Evolutionary conservation across 2,329 filamentous ascomycete genomes (phyloP).

Genomic region (Chaetomiaceae sp.): DNA sequence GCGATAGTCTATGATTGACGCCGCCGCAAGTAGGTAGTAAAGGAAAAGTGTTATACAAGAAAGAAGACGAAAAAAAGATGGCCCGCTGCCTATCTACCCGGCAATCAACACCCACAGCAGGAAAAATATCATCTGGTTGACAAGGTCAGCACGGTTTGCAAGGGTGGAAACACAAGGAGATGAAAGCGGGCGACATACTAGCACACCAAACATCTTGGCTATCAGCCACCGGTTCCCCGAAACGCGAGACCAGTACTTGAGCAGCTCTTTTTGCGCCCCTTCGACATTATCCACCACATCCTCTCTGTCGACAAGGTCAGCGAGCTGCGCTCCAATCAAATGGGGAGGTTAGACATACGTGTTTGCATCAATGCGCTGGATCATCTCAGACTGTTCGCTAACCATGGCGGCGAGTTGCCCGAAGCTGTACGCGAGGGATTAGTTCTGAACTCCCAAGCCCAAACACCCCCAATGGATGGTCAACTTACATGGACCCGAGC

Average conservation of each 20-base stretch:
- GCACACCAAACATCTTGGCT: slow-evolving; percentile 79
- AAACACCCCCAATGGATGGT: too few relatives aligned
- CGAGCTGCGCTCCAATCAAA: not conserved
- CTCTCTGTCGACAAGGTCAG: slow-evolving; percentile 49
- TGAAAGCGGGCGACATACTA: slow-evolving; percentile 63
- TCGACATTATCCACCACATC: slow-evolving; percentile 98
- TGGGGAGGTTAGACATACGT: slow-evolving; percentile 19
- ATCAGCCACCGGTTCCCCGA: slow-evolving; percentile 95
- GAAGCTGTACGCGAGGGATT: slow-evolving; percentile 57
- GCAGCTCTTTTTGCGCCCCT: slow-evolving; percentile 85
- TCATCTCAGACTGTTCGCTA: slow-evolving; percentile 94
- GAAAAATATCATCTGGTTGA: slow-evolving; percentile 28
- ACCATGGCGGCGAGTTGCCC: slow-evolving; percentile 96
- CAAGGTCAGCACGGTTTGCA: not conserved
- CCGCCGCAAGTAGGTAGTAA: slow-evolving; percentile 15
- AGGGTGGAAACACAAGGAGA: not conserved
- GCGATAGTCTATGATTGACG: slow-evolving; percentile 19
- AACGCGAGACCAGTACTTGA: slow-evolving; percentile 95
- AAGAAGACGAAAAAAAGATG: slow-evolving; percentile 18
- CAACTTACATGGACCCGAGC: slow-evolving; percentile 56
- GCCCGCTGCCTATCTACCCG: slow-evolving; percentile 21
- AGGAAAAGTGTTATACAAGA: slow-evolving; percentile 18
- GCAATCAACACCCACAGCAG: slow-evolving; percentile 29
- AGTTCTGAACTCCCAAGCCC: not conserved
- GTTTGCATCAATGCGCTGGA: slow-evolving; percentile 94